Base-by-base conservation (phyloP, 148 eudicot genomes). In the Salicornia ramosissima region DNA sequence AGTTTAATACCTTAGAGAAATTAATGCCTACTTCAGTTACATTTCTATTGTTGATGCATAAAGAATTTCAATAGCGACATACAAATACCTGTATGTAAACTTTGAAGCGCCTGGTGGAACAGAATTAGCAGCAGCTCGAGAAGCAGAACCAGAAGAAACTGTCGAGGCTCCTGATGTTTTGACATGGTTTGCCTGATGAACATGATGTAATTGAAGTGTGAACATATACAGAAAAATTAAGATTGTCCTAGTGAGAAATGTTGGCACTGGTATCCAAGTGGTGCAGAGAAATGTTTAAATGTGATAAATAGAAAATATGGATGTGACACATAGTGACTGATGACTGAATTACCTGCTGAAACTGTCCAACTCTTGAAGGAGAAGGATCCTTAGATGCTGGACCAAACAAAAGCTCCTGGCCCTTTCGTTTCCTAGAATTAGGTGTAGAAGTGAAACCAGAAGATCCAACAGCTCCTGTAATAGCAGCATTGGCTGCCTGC, bases 401-500 rank as follows among this genome's bases (percentile, higher is more conserved):
- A 30, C 84, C 88, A 74, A 80, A 85, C 67, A 77, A 81, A 50
- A 91, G 78, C 22, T 89, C 97, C 73, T 83, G 99, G 36, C 83
- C 83, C 85, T 87, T 91, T 70, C 91, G 82, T 85, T 86, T 95
- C 80, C 82, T 91, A 58, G 81, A 78, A 45, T 83, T 64, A 2
- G 99, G 93, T 21, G 96, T 86, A 77, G 93, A 79, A 58, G 84
- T 88, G 77, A 80, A 95, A 65, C 99, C 99, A 68, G 97, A 95
- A 49, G 89, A 86, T 74, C 99, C 99, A 81, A 95, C 79, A 77
- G 97, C 97, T 60, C 96, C 99, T 22, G 97, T 95, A 67, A 95
- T 86, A 66, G 99, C 99, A 80, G 99, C 97, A 85, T 95, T 91
- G 62, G 98, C 96, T 62, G 96, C 96, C 81, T 92, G 98, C 74